phyloP scores from a whole-genome alignment of 2,329 filamentous ascomycete species.

The Penicillium sp. region DNA sequence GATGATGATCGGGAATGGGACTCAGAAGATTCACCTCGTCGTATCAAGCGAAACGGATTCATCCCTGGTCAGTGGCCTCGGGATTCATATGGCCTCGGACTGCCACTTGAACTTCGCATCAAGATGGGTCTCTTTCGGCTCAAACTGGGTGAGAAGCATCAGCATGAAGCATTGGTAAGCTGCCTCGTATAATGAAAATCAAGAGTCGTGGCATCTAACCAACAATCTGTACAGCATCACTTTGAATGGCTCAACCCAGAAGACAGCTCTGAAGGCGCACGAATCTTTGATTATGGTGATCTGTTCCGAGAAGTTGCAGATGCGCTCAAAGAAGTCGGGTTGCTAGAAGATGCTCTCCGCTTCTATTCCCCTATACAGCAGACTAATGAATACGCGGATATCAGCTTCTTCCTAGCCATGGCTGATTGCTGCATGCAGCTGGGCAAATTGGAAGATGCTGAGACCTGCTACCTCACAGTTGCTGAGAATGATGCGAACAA shows the following conservation, averaged over 20 bases:
- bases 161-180: constrained; percentile 70
- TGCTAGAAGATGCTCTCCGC: constrained; percentile 56
- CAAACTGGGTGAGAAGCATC: constrained; percentile 59
- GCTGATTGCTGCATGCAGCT: constrained; percentile 64
- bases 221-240: constrained; percentile 47
- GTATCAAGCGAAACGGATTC: constrained; percentile 62
- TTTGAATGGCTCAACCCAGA: constrained; percentile 68
- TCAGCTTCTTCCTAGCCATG: constrained; percentile 51
- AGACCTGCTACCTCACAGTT: constrained; percentile 72
- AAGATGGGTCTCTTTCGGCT: constrained; percentile 84
- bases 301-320: constrained; percentile 72
- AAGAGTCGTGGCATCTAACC: not conserved
- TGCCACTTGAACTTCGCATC: constrained; percentile 78
- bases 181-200: not conserved
- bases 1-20: constrained; percentile 91
- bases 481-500: constrained; percentile 68
- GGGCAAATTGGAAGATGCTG: constrained; percentile 64
- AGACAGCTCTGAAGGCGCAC: constrained; percentile 50
- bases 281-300: constrained; percentile 67
- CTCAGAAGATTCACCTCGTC: constrained; percentile 63
- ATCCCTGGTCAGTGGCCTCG: constrained; percentile 52
- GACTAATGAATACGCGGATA: constrained; percentile 48
- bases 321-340: constrained; percentile 51
- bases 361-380: constrained; percentile 55
- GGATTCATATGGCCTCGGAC: constrained; percentile 65